Percentiles rank a stretch among this genome's conserved stretches.
Conservation (phyloP, 2,329 filamentous ascomycete species). For the Cytospora piceicola region DNA sequence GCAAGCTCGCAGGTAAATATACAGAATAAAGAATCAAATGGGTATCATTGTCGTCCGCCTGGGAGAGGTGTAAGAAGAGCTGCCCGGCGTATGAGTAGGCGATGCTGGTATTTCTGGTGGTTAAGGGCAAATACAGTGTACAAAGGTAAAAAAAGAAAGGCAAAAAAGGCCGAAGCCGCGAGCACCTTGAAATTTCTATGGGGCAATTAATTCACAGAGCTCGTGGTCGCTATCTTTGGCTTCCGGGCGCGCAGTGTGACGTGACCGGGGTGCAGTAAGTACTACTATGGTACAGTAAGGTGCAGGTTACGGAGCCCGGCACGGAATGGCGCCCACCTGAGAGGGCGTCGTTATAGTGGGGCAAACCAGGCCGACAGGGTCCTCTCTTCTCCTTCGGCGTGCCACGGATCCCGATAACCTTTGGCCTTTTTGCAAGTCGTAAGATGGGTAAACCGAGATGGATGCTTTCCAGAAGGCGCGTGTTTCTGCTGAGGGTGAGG, state of each 20-base stretch:
- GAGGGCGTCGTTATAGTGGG: neutral
- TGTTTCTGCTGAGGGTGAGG: no score
- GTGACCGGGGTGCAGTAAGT: neutral
- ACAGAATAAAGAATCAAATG: neutral
- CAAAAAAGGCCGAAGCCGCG: slow-evolving; percentile 4
- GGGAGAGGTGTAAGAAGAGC: neutral
- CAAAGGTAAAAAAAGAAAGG: neutral
- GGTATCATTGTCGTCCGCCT: neutral
- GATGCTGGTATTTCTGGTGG: neutral
- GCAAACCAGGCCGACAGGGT: neutral
- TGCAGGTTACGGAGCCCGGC: neutral
- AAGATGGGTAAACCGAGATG: neutral
- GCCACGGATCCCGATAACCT: neutral
- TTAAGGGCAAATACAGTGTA: neutral
- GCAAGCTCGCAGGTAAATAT: neutral
- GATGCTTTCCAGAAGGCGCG: neutral
- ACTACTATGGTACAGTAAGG: neutral
- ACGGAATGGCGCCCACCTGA: neutral
- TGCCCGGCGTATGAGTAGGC: neutral
- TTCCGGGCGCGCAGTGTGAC: neutral
- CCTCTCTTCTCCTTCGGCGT: neutral
- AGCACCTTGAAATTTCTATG: slow-evolving; percentile 2
- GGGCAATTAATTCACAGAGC: neutral
- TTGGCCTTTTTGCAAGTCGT: neutral
- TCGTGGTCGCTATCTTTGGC: slow-evolving; percentile 3